Conservation (phyloP, 495 filamentous ascomycete species). For the Neurospora sublineolata region DNA sequence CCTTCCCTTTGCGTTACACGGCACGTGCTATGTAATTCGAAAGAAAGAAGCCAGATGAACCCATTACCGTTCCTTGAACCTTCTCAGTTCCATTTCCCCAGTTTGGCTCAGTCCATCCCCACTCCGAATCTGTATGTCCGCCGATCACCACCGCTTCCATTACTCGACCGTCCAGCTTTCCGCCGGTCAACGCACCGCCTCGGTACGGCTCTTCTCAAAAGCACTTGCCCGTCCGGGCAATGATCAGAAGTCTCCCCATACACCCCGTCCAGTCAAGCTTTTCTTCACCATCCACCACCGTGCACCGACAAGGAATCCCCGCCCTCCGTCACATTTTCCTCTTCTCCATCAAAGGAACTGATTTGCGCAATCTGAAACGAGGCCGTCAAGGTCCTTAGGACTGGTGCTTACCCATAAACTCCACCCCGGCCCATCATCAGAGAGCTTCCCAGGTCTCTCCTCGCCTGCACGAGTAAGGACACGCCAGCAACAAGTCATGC, state of each 20-base stretch:
- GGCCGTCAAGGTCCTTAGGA: background rate
- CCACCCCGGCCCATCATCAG: background rate
- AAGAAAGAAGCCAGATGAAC: background rate
- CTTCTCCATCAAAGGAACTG: background rate
- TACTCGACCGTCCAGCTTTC: background rate
- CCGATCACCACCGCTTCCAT: conserved; percentile 4
- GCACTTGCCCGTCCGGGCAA: conserved; percentile 10
- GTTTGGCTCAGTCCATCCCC: conserved; percentile 1
- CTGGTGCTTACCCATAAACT: background rate
- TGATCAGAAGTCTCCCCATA: conserved; percentile 10
- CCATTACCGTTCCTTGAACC: background rate
- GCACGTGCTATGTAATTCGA: background rate
- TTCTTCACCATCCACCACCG: background rate
- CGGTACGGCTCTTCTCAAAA: conserved; percentile 2
- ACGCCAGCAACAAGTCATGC: background rate
- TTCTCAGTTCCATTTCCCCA: conserved; percentile 1
- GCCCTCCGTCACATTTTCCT: background rate
- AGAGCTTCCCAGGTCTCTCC: background rate
- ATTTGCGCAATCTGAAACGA: background rate
- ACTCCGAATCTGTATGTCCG: conserved; percentile 1
- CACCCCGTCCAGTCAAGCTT: conserved; percentile 1
- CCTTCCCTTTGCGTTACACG: background rate
- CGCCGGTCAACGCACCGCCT: background rate
- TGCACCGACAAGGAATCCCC: background rate
- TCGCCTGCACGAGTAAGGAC: background rate